Evolutionary conservation across 1,139 yeast species (phyloP).

Genomic region (Debaryomyces udenii): DNA sequence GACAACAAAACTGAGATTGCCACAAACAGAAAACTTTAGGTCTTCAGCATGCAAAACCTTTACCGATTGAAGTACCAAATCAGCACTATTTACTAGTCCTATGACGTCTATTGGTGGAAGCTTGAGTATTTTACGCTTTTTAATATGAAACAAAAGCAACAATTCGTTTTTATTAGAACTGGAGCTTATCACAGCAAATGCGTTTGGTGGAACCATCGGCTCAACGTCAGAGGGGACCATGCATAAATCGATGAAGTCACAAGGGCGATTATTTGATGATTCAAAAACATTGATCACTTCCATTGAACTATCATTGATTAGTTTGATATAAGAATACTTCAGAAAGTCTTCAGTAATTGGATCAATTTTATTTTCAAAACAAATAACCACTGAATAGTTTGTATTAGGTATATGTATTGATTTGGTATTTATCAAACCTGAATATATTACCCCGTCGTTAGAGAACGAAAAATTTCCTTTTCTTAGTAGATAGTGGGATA

Average conservation of each 20-base stretch:
- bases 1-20: slow-evolving; percentile 19
- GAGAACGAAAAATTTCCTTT: background rate
- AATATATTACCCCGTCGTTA: slow-evolving; percentile 16
- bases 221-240: slow-evolving; percentile 7
- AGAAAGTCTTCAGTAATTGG: slow-evolving; percentile 18
- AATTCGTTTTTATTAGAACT: slow-evolving; percentile 14
- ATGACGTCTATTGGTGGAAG: slow-evolving; percentile 13
- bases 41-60: slow-evolving; percentile 12
- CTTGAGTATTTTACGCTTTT: slow-evolving; percentile 14
- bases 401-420: slow-evolving; percentile 18
- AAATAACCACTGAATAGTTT: slow-evolving; percentile 20
- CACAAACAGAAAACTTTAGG: slow-evolving; percentile 18
- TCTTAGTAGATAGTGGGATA: background rate
- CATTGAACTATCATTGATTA: slow-evolving; percentile 21
- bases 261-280: slow-evolving; percentile 15
- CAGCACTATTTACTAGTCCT: slow-evolving; percentile 17
- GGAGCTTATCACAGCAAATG: slow-evolving; percentile 20
- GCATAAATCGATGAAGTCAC: slow-evolving; percentile 27
- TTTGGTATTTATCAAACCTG: slow-evolving; percentile 20
- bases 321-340: slow-evolving; percentile 21
- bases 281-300: slow-evolving; percentile 14
- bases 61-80: slow-evolving; percentile 17
- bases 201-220: slow-evolving; percentile 9
- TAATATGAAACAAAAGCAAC: slow-evolving; percentile 17
- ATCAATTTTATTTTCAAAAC: slow-evolving; percentile 20